phyloP scores from a whole-genome alignment of 768 basidiomycete species.

The Kwoniella heveanensis region DNA sequence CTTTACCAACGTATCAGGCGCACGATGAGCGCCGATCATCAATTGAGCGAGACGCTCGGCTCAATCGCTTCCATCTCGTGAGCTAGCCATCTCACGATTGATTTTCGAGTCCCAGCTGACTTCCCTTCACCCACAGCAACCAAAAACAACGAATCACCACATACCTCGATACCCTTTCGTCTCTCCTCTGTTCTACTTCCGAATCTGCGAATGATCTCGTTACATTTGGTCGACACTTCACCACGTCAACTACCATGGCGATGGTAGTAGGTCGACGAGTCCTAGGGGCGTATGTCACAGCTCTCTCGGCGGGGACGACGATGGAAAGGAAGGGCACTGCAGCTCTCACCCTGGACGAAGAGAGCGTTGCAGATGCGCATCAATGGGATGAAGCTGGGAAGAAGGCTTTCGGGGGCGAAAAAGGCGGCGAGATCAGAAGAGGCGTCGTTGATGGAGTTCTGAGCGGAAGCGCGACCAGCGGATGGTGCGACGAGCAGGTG shows the following conservation, averaged over 20 bases:
- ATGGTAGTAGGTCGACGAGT: conserved; percentile 88
- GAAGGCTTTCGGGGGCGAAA: conserved; percentile 37
- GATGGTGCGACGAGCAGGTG: conserved; percentile 91
- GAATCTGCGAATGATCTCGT: conserved; percentile 59
- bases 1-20: too few relatives aligned
- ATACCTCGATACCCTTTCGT: conserved; percentile 66
- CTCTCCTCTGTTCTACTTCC: conserved; percentile 25
- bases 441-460: conserved; percentile 76
- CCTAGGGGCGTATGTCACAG: conserved; percentile 72
- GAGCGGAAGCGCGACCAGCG: conserved; percentile 67
- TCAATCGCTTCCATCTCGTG: conserved; percentile 31
- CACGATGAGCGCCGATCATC: conserved; percentile 32
- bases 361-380: conserved; percentile 55
- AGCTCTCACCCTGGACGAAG: conserved; percentile 60
- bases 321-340: conserved; percentile 58
- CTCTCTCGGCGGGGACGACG: conserved; percentile 43
- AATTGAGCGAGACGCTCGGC: conserved; percentile 25
- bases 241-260: conserved; percentile 73
- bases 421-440: conserved; percentile 58
- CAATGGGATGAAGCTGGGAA: conserved; percentile 36
- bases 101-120: too few relatives aligned
- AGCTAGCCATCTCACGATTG: conserved; percentile 12
- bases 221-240: conserved; percentile 68
- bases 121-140: conserved; percentile 22
- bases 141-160: conserved; percentile 61